Percentiles rank a stretch among this genome's conserved stretches.
Conservation (phyloP, 371 early-diverging fungal species). For the Lichtheimia ornata region DNA sequence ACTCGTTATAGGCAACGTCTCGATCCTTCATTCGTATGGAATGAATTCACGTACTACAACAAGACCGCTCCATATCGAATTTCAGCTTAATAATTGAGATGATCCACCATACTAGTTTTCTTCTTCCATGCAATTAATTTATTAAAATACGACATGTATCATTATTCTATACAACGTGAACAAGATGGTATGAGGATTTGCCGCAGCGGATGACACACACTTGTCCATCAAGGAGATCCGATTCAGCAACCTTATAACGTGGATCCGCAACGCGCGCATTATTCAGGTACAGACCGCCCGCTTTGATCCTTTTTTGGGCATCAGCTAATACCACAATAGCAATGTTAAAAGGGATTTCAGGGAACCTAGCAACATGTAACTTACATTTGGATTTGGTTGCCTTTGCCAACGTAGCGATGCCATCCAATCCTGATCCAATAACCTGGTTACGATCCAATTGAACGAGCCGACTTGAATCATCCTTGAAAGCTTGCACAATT, state of each 20-base stretch:
- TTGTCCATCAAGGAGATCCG: constrained; percentile 58
- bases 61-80: constrained; percentile 32
- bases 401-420: constrained; percentile 61
- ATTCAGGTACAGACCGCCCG: constrained; percentile 81
- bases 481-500: constrained; percentile 71
- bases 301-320: constrained; percentile 70
- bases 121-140: not conserved
- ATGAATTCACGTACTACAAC: constrained; percentile 25
- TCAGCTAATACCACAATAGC: constrained; percentile 48
- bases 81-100: not conserved
- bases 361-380: not conserved
- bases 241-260: constrained; percentile 33
- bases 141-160: not conserved
- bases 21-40: constrained; percentile 28
- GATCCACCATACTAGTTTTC: not conserved
- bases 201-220: constrained; percentile 62
- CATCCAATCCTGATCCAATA: constrained; percentile 51
- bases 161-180: constrained; percentile 28
- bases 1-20: constrained; percentile 26
- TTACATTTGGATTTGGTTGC: constrained; percentile 73
- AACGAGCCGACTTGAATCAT: constrained; percentile 55
- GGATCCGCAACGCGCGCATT: constrained; percentile 54
- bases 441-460: constrained; percentile 36
- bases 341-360: too few relatives aligned
- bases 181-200: constrained; percentile 61